Percentiles rank a stretch among this genome's conserved stretches.
These are phyloP conservation scores for Chalciporus piperatus DNA, from an alignment of 768 basidiomycete species.

Conservation along the genomic window DNA sequence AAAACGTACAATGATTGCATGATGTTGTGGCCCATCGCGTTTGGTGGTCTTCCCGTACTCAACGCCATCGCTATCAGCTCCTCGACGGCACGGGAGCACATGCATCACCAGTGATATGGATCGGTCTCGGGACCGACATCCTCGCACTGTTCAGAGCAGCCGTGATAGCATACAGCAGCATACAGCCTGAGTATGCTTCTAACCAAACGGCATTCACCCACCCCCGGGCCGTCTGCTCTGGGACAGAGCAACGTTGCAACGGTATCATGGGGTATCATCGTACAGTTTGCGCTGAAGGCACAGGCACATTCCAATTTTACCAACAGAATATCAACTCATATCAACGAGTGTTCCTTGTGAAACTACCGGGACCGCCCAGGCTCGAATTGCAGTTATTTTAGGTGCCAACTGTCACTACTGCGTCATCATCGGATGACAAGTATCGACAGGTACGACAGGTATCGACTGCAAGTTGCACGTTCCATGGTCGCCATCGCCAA, in stretches of 20 bases:
- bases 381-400: too few relatives aligned
- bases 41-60: constrained; percentile 46
- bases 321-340: too few relatives aligned
- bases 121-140: constrained; percentile 41
- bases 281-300: constrained; percentile 58
- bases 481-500: too few relatives aligned
- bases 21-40: constrained; percentile 51
- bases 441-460: too few relatives aligned
- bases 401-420: too few relatives aligned
- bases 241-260: constrained; percentile 63
- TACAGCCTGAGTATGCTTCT: constrained; percentile 59
- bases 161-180: constrained; percentile 4
- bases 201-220: constrained; percentile 47
- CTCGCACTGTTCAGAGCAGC: constrained; percentile 36
- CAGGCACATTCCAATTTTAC: too few relatives aligned
- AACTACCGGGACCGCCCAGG: too few relatives aligned
- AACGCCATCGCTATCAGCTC: constrained; percentile 40
- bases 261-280: too few relatives aligned
- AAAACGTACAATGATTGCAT: constrained; percentile 53
- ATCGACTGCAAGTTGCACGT: too few relatives aligned
- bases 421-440: too few relatives aligned
- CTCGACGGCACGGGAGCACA: constrained; percentile 9
- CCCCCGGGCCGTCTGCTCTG: constrained; percentile 47
- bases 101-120: constrained; percentile 41
- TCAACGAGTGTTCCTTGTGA: too few relatives aligned